Base-by-base conservation (phyloP, 1,284 basidiomycete genomes). In the Rhodotorula sp. region DNA sequence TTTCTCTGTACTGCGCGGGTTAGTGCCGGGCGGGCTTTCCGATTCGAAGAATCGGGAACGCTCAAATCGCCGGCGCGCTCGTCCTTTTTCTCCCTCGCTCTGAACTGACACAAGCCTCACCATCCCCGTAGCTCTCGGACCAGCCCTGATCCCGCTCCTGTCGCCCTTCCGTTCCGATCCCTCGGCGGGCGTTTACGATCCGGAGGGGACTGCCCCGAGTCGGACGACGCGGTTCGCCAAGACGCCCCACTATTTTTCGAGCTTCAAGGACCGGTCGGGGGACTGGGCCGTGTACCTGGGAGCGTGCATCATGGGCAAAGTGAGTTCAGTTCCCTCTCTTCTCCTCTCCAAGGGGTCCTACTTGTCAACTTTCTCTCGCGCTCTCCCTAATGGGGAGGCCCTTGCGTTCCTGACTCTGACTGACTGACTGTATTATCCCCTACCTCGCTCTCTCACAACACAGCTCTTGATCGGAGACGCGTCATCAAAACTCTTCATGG, bases 211-310 rank as follows among this genome's bases (percentile, higher is more conserved):
- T 16, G 92, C 93, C 78, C 85, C 91, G 15, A 56, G 26, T n/a
- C 54, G 61, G 18, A 56, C 55, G 23, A 87, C 89, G 23, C 85
- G 88, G 26, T 84, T 89, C 18, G 80, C 93, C 63, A 86, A 83
- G 58, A 87, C 95, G n/a, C 93, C 93, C 19, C 93, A 95, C 38
- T 95, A 95, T 81, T 95, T 94, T 80, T 89, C 90, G 15, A 92
- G 95, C 80, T 97, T 91, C 80, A 87, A 93, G 62, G 88, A 88
- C 57, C 90, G 91, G 0, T 89, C 91, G 60, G 90, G 91, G 1
- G 74, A 75, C 21, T 65, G 68, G 57, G 65, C 31, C 12, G 54
- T 55, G 19, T 75, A 71, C 50, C 59, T 75, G 6, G 74, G 74
- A 1, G 68, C 43, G 19, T 73, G 71, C 58, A 91, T 95, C 78